Conservation (phyloP, 768 basidiomycete genomes). For the Pleurotus giganteus region DNA sequence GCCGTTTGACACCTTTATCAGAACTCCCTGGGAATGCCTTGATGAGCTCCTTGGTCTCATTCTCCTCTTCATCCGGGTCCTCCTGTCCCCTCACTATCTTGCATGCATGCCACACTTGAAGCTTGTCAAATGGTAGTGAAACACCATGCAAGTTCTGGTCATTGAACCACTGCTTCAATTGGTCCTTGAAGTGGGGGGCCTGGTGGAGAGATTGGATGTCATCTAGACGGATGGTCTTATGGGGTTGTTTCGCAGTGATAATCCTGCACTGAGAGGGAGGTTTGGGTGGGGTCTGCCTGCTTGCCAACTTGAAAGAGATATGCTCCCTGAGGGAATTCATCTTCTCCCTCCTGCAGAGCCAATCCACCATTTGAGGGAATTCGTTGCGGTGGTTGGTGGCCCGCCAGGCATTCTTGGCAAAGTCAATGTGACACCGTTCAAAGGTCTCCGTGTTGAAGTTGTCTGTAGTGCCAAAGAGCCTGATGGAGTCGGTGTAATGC, state of each 20-base stretch:
- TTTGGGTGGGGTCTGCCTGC: conserved; percentile 13
- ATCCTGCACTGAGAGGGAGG: too few species aligned
- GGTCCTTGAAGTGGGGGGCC: conserved; percentile 6
- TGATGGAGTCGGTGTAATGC: conserved; percentile 8
- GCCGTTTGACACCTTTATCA: conserved; percentile 10
- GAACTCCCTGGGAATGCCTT: conserved; percentile 20
- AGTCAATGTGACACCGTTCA: too few species aligned
- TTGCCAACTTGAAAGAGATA: conserved; percentile 16
- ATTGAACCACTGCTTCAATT: neutral
- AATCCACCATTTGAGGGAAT: too few species aligned
- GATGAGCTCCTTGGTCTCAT: conserved; percentile 16
- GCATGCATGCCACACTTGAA: conserved; percentile 22
- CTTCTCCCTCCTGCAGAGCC: too few species aligned
- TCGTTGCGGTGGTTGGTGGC: too few species aligned
- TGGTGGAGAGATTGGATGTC: conserved; percentile 24
- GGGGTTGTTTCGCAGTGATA: conserved; percentile 30
- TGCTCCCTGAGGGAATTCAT: too few species aligned
- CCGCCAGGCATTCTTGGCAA: too few species aligned
- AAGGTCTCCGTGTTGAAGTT: too few species aligned
- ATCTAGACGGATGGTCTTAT: too few species aligned
- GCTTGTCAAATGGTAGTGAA: conserved; percentile 17
- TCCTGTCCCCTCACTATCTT: too few species aligned
- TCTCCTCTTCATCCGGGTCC: conserved; percentile 16
- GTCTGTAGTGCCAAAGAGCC: conserved; percentile 15
- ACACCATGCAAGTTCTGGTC: neutral